A percentile compares a stretch with the other conserved stretches of the same genome.
Evolutionary conservation across 371 early-diverging fungal species (phyloP).

Genomic region (Mucor circinelloides): DNA sequence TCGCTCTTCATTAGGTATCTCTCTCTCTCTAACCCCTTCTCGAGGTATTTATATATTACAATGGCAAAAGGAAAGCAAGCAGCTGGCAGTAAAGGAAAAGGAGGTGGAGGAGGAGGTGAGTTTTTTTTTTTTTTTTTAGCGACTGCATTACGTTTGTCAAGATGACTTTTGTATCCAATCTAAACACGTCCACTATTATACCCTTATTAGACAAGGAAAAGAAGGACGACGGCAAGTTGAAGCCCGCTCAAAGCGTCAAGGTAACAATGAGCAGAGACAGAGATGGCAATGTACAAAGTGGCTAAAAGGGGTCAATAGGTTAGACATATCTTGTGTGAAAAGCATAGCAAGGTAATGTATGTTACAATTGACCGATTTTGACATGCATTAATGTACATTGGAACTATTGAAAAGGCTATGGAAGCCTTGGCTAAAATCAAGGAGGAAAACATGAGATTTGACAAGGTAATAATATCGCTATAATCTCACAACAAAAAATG

Average conservation of each 20-base stretch:
- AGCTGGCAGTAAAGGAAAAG: constrained; percentile 43
- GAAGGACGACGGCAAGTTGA: constrained; percentile 65
- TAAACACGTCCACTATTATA: background rate
- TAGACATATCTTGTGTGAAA: constrained; percentile 87
- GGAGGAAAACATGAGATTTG: constrained; percentile 63
- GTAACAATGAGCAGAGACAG: constrained; percentile 28
- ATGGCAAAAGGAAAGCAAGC: constrained; percentile 58
- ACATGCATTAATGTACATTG: background rate
- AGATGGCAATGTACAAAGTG: background rate
- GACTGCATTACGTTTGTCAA: background rate
- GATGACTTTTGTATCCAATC: background rate
- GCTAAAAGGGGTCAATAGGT: constrained; percentile 44
- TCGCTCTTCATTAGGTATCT: background rate
- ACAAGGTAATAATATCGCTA: constrained; percentile 32
- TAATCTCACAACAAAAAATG: background rate
- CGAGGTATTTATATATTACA: background rate
- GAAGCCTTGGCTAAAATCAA: constrained; percentile 67
- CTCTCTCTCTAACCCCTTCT: background rate
- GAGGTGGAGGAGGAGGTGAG: constrained; percentile 17
- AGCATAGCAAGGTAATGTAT: constrained; percentile 63
- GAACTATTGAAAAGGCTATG: constrained; percentile 27
- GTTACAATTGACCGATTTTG: constrained; percentile 3
- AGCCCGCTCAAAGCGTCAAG: constrained; percentile 76
- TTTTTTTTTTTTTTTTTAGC: too few relatives aligned
- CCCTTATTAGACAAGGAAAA: constrained; percentile 28